phyloP scores from a whole-genome alignment of 352 stramenopile genomes.

The Pythium dissimile region DNA sequence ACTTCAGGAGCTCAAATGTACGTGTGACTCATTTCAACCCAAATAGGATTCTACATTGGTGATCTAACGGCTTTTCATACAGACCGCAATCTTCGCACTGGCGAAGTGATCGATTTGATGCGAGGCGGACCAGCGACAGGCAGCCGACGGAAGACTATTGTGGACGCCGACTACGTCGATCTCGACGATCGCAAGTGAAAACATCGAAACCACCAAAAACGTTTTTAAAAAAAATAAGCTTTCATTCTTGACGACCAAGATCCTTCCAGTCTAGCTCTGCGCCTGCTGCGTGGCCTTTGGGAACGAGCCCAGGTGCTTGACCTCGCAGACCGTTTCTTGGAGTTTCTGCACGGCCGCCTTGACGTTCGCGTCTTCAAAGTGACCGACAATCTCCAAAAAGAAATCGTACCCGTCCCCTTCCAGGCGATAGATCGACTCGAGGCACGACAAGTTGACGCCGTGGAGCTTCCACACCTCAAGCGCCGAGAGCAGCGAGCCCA shows the following conservation, averaged over 20 bases:
- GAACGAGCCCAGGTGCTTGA: conserved; percentile 82
- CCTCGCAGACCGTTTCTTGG: conserved; percentile 43
- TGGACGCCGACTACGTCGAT: conserved; percentile 76
- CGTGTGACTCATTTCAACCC: conserved; percentile 2
- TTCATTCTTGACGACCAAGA: neutral
- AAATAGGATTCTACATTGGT: no score
- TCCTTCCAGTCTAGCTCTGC: conserved; percentile 35
- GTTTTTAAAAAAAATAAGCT: neutral
- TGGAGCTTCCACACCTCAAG: conserved; percentile 83
- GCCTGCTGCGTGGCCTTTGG: conserved; percentile 52
- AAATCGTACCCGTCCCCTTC: conserved; percentile 79
- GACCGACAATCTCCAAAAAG: conserved; percentile 79
- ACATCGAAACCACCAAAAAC: neutral
- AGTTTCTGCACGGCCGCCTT: conserved; percentile 51
- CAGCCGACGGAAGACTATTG: conserved; percentile 42
- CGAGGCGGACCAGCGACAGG: conserved; percentile 25
- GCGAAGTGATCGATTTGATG: conserved; percentile 65
- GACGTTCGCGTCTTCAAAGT: conserved; percentile 70
- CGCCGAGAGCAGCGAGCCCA: conserved; percentile 75
- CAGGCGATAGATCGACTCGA: conserved; percentile 85
- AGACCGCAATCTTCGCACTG: conserved; percentile 57
- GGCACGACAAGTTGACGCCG: conserved; percentile 75
- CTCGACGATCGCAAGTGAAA: conserved; percentile 29
- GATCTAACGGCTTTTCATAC: neutral
- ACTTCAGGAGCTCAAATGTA: conserved; percentile 67